Base-by-base conservation (phyloP, 352 stramenopile genomes). In the Phytophthora meadii region DNA sequence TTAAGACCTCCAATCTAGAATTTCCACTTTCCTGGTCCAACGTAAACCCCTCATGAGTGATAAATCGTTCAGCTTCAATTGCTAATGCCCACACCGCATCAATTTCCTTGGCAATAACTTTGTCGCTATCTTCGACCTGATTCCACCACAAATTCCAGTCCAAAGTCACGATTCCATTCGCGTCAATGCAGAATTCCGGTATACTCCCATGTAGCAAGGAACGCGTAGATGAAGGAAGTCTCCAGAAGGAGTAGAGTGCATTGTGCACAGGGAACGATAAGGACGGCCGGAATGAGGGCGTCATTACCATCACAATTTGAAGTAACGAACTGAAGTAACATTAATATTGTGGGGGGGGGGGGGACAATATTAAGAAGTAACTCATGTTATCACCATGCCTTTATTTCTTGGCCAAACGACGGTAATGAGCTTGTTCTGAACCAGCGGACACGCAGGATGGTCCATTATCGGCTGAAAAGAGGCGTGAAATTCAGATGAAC, bases 181-280 rank as follows among this genome's bases (percentile, higher is more conserved):
- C 30, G 27, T 57, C 30, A 11, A 65, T 28, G 24, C 40, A 8
- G 1, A 80, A 47, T 25, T 50, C 60, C 25, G 67, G 67, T 17
- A 82, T 28, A 30, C 8, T 37, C 17, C 27, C 28, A 12, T 56
- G 40, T 28, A 87, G 28, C 11, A 25, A 65, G 17, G 7, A 53
- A 14, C 49, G 63, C 32, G 44, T 30, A 12, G 27, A 25, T 3
- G 5, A 11, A 8, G 78, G 54, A 4, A 88, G 61, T 41, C 72
- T 74, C 78, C 80, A 91, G 64, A 68, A 89, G 1, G 76, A 77
- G 57, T 81, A 79, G 25, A 91, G 56, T 25, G 65, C 60, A 30
- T 88, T 68, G 5, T 80, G 40, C 1, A 91, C 82, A 4, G 45
- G 27, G 47, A 42, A 57, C 22, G 82, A 86, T 3, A 91, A 63